Evolutionary conservation across 169 alveolate species (phyloP), one percentile per base, ranked within the genome.

Genomic region (Besnoitia besnoiti): DNA sequence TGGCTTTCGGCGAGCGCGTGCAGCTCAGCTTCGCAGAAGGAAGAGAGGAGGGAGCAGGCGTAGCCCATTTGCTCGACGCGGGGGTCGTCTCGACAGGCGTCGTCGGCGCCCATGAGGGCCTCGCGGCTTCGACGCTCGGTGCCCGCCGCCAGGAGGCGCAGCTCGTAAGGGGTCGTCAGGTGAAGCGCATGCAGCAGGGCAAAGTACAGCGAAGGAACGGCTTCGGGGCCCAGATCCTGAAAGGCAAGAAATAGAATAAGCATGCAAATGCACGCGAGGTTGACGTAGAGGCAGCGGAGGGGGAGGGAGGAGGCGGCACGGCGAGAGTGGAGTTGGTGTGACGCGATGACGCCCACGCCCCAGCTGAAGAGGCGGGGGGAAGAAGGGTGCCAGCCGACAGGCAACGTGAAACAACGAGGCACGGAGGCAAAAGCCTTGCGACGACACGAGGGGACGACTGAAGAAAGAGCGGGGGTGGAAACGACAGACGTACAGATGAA

Each of bases 151-250:
- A 84, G 89, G 76, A 91, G 91, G 44, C 94, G 89, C 73, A 91
- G 75, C 89, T 91, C 91, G 62, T 91, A 77, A 30, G 91, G 91
- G 62, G 87, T 89, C 59, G 82, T 62, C 50, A 91, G 55, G 35
- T 47, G 80, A 62, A 85, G 92, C 55, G 94, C 89, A n/a, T 85
- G 62, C 61, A 89, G 61, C 44, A 85, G 73, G 16, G 91, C 91
- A 73, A 80, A 46, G 49, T 61, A 91, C 5, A 85, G 47, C 35
- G 94, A 85, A 0, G 94, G 91, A 14, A 91, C 91, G 19, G 94
- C 90, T n/a, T 89, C 88, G 59, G 87, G 76, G 75, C 87, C 91
- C 44, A 91, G 59, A 62, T 91, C 94, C 94, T 91, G n/a, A 77
- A 33, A 61, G 46, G 44, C 42, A 67, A 30, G 21, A 30, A 35